Evolutionary conservation across 2,329 filamentous ascomycete genomes (phyloP).

Genomic region (Colletotrichum costaricense): DNA sequence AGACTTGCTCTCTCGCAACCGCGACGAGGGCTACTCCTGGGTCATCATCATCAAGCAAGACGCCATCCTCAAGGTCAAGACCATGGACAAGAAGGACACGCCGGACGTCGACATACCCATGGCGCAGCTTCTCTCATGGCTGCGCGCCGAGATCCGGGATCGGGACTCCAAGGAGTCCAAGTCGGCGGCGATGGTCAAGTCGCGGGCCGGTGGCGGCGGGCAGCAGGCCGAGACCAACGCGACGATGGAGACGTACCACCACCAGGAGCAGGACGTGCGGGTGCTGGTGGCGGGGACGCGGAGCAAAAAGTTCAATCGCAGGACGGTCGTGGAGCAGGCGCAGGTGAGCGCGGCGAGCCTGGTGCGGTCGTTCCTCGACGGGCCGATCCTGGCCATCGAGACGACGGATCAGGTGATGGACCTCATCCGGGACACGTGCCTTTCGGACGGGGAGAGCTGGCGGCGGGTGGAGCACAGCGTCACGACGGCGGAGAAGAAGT

Average conservation of each 20-base stretch:
- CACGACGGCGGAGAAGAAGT: slow-evolving; percentile 81
- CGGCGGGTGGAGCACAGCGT: slow-evolving; percentile 82
- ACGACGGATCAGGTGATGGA: slow-evolving; percentile 87
- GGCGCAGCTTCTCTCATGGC: slow-evolving; percentile 80
- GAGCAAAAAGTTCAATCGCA: slow-evolving; percentile 92
- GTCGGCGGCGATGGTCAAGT: slow-evolving; percentile 57
- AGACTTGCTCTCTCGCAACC: slow-evolving; percentile 80
- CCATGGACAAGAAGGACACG: slow-evolving; percentile 79
- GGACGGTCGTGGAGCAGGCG: slow-evolving; percentile 85
- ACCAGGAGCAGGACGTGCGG: slow-evolving; percentile 78
- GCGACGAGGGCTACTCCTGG: slow-evolving; percentile 85
- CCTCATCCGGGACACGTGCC: slow-evolving; percentile 76
- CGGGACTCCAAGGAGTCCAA: slow-evolving; percentile 76
- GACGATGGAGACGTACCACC: slow-evolving; percentile 48
- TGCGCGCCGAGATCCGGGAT: slow-evolving; percentile 85
- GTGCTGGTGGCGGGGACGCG: slow-evolving; percentile 86
- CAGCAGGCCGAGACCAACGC: slow-evolving; percentile 45
- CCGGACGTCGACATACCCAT: slow-evolving; percentile 80
- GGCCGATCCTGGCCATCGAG: slow-evolving; percentile 89
- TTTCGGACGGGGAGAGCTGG: slow-evolving; percentile 89
- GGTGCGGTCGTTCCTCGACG: slow-evolving; percentile 77
- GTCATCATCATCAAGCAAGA: slow-evolving; percentile 88
- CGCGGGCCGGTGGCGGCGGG: slow-evolving; percentile 47
- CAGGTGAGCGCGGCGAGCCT: slow-evolving; percentile 69
- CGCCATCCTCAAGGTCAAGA: slow-evolving; percentile 82